Evolutionary conservation across 108 stramenopile species (phyloP).

Genomic region (Nitzschia palea): DNA sequence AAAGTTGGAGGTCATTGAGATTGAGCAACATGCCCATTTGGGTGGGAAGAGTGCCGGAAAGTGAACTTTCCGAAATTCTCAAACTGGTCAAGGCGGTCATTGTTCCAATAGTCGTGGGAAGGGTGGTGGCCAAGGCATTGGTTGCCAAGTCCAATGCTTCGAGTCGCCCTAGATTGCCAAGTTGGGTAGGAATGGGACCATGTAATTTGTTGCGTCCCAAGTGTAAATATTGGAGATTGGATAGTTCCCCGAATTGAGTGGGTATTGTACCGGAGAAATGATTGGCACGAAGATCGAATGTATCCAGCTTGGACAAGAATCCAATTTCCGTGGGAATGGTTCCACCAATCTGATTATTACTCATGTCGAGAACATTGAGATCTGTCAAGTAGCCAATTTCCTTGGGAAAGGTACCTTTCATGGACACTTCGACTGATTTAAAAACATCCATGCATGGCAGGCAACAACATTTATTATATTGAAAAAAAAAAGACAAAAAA

Average conservation of each 20-base stretch:
- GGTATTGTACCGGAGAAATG: background rate
- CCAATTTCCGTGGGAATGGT: background rate
- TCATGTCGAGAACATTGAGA: background rate
- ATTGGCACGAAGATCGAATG: background rate
- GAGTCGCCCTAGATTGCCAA: background rate
- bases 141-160: background rate
- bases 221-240: background rate
- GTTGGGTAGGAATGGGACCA: constrained; percentile 5
- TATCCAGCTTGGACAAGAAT: background rate
- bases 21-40: background rate
- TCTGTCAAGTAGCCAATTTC: constrained; percentile 4
- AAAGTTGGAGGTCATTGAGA: background rate
- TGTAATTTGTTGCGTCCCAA: constrained; percentile 6
- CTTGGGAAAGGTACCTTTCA: background rate
- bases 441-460: too few relatives aligned
- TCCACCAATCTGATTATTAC: constrained; percentile 5
- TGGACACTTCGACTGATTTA: background rate
- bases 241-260: background rate
- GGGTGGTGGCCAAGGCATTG: background rate
- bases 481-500: background rate
- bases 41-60: background rate
- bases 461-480: background rate
- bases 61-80: background rate
- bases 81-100: constrained; percentile 3
- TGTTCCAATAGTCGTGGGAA: background rate